A percentile compares a stretch with the other conserved stretches of the same genome.
phyloP scores from a whole-genome alignment of 768 basidiomycete genomes.

The Suillus tomentosus region DNA sequence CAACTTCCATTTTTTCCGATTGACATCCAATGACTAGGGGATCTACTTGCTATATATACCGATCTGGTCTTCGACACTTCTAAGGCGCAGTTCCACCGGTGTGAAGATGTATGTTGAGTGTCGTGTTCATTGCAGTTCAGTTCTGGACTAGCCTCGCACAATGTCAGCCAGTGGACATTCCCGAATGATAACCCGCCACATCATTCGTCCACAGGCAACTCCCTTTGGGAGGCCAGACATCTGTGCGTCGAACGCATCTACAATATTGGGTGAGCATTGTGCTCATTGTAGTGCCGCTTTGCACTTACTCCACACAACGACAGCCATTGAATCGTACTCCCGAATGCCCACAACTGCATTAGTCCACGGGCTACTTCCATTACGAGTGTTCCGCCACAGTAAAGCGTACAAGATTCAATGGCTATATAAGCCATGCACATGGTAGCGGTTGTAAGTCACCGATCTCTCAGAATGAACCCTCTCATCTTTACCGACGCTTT shows the following conservation, averaged over 20 bases:
- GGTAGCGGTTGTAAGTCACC: neutral
- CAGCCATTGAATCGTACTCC: neutral
- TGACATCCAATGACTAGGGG: neutral
- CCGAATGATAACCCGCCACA: neutral
- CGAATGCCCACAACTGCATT: neutral
- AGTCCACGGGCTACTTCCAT: neutral
- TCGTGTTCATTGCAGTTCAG: neutral
- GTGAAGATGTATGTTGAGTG: neutral
- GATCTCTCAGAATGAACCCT: neutral
- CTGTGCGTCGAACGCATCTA: neutral
- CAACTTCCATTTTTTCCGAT: neutral
- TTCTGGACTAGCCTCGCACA: neutral
- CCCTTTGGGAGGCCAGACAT: neutral
- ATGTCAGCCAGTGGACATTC: neutral
- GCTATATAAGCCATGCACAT: neutral
- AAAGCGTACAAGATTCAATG: neutral
- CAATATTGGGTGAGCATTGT: neutral
- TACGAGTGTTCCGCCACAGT: neutral
- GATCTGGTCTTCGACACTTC: neutral
- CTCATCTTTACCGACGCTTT: slow-evolving; percentile 9
- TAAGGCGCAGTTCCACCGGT: neutral
- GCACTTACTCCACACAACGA: neutral
- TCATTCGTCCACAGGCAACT: neutral
- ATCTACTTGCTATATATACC: neutral
- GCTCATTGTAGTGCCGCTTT: neutral